These are phyloP conservation scores for Ceratobasidium sp. DNA, from an alignment of 1,284 basidiomycete genomes.

Conservation along the genomic window DNA sequence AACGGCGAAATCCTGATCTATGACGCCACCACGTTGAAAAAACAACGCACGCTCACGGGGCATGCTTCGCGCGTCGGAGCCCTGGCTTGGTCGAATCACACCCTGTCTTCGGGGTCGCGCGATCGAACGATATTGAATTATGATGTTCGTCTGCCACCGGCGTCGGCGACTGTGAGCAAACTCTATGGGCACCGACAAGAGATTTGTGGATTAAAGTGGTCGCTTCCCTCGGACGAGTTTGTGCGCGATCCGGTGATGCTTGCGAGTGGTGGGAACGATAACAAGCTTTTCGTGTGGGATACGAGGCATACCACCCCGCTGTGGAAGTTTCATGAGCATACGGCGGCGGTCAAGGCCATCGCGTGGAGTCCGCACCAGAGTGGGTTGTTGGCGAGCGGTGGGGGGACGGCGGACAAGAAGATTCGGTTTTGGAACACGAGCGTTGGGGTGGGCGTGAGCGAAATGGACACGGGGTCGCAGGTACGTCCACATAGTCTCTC, in stretches of 20 bases:
- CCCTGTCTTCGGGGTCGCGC: constrained; percentile 89
- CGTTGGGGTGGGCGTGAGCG: constrained; percentile 82
- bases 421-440: constrained; percentile 97
- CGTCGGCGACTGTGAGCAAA: constrained; percentile 65
- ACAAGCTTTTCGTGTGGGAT: constrained; percentile 98
- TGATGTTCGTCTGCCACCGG: constrained; percentile 82
- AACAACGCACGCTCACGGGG: constrained; percentile 82
- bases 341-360: constrained; percentile 96
- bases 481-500: constrained; percentile 54
- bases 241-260: constrained; percentile 67
- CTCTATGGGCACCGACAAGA: constrained; percentile 86
- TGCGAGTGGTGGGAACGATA: constrained; percentile 97
- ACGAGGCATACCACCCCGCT: constrained; percentile 61
- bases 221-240: constrained; percentile 56
- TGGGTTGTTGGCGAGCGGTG: constrained; percentile 93
- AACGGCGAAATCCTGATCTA: constrained; percentile 91
- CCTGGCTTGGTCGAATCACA: constrained; percentile 90
- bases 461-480: constrained; percentile 92
- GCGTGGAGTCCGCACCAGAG: constrained; percentile 97
- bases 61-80: constrained; percentile 91
- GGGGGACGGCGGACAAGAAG: constrained; percentile 96
- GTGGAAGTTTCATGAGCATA: constrained; percentile 95
- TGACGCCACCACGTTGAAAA: constrained; percentile 81
- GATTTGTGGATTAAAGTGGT: constrained; percentile 97
- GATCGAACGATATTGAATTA: constrained; percentile 92